A percentile compares a stretch with the other conserved stretches of the same genome.
Evolutionary conservation across 2,329 filamentous ascomycete species (phyloP).

Genomic region (Botrytis porri): DNA sequence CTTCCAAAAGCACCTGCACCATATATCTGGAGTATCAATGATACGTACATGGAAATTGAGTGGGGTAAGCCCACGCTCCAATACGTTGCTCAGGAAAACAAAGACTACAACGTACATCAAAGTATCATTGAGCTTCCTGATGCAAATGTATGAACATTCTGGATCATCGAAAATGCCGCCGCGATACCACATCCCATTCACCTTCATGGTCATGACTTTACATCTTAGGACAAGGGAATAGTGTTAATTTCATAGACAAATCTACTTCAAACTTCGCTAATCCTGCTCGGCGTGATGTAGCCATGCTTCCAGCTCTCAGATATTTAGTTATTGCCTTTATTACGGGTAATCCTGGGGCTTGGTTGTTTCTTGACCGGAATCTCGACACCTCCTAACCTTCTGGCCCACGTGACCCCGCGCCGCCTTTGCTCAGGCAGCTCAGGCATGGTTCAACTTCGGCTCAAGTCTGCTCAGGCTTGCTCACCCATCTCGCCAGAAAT

Average conservation of each 20-base stretch:
- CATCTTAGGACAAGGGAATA: neutral
- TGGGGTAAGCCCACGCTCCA: neutral
- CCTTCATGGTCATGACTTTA: neutral
- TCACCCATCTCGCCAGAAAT: no score
- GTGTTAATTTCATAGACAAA: neutral
- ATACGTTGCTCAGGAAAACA: neutral
- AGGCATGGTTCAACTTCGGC: no score
- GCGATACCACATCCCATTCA: neutral
- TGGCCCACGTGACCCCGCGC: no score
- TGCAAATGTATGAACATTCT: neutral
- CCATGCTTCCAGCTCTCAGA: neutral
- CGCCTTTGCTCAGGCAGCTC: no score
- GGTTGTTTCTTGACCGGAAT: no score
- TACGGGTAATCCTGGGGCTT: neutral
- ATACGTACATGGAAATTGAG: neutral
- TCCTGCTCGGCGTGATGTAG: neutral
- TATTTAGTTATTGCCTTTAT: neutral
- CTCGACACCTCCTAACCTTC: no score
- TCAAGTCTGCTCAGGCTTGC: no score
- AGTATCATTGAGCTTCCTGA: neutral
- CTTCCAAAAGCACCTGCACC: neutral
- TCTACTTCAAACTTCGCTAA: neutral
- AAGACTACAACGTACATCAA: neutral
- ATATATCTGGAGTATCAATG: neutral
- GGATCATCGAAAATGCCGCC: neutral